Evolutionary conservation across 2,329 filamentous ascomycete genomes (phyloP), one percentile per base, ranked within the genome.

Genomic region (Tricladium varicosporioides): DNA sequence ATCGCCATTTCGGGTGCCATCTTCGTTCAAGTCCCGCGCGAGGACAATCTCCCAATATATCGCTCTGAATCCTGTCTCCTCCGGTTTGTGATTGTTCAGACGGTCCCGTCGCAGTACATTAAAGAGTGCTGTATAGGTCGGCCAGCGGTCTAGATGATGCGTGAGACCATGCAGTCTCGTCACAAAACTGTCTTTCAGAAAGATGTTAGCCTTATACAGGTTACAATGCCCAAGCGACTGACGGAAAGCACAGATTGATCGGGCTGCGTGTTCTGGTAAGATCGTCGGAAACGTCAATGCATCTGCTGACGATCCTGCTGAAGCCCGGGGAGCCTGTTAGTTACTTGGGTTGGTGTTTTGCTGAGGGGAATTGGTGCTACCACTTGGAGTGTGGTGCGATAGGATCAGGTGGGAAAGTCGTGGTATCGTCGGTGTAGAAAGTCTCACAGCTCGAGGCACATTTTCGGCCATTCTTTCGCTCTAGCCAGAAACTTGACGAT

Each of bases 1-100:
- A 59, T 50, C 10, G 58, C 44, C 27, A 65, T 48, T 31, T 68
- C 65, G 18, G 62, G 32, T 55, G 64, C 60, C 27, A 16, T 54
- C 33, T 36, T 22, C 22, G 33, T 46, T 9, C 22, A 13, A 50
- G n/a, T 52, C 36, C 22, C 36, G 49, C 15, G 18, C 50, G 53
- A 43, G 40, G 32, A 31, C 52, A 31, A n/a, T 18, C 10, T 54
- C 32, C 5, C 9, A 40, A 40, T 40, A n/a, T 40, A 40, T 40
- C 9, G 36, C 11, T 40, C 9, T 40, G 36, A 40, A 40, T 40
- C 36, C 36, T 10, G n/a, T 40, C 36, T 11, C 36, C 36, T 11
- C n/a, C 36, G 36, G 36, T 40, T 40, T 40, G 36, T n/a, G 36
- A n/a, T n/a, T 40, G 36, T 40, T 40, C 36, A 40, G 22, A 40